Evolutionary conservation across 345 rosid genomes (phyloP).

Genomic region (Noccaea bulbosa): DNA sequence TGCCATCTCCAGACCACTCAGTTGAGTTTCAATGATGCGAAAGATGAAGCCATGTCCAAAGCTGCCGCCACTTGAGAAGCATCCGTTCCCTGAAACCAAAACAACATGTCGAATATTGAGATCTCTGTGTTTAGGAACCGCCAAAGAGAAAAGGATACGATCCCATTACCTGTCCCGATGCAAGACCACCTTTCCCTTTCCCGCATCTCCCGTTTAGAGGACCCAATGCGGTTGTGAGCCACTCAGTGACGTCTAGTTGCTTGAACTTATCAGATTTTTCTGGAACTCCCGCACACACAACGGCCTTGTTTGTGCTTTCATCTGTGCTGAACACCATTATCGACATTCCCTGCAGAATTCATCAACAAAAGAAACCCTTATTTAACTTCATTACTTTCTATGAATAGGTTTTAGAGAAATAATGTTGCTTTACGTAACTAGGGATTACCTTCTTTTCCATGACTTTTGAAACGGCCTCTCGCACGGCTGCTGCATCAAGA

Average conservation of each 20-base stretch:
- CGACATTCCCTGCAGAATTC: slow-evolving; percentile 66
- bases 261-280: slow-evolving; percentile 60
- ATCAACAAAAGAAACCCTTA: slow-evolving; percentile 2
- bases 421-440: neutral
- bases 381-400: neutral
- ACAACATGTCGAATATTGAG: slow-evolving; percentile 7
- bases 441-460: slow-evolving; percentile 63
- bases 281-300: slow-evolving; percentile 90
- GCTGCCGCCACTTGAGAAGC: slow-evolving; percentile 67
- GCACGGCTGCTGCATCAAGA: slow-evolving; percentile 89
- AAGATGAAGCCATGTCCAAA: slow-evolving; percentile 67
- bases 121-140: neutral
- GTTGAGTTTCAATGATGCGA: slow-evolving; percentile 78
- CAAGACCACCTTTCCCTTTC: slow-evolving; percentile 89
- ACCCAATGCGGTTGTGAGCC: slow-evolving; percentile 76
- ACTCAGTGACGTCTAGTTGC: slow-evolving; percentile 81
- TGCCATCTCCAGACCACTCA: slow-evolving; percentile 41
- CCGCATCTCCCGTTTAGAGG: slow-evolving; percentile 93
- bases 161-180: slow-evolving; percentile 79
- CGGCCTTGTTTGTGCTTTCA: slow-evolving; percentile 81
- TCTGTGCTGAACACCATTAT: slow-evolving; percentile 88
- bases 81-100: slow-evolving; percentile 73
- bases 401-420: neutral
- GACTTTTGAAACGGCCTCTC: slow-evolving; percentile 88
- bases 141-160: slow-evolving; percentile 3